Percentiles rank a stretch among this genome's conserved stretches.
phyloP scores from a whole-genome alignment of 768 basidiomycete genomes.

The Boletus rubroflammeus region DNA sequence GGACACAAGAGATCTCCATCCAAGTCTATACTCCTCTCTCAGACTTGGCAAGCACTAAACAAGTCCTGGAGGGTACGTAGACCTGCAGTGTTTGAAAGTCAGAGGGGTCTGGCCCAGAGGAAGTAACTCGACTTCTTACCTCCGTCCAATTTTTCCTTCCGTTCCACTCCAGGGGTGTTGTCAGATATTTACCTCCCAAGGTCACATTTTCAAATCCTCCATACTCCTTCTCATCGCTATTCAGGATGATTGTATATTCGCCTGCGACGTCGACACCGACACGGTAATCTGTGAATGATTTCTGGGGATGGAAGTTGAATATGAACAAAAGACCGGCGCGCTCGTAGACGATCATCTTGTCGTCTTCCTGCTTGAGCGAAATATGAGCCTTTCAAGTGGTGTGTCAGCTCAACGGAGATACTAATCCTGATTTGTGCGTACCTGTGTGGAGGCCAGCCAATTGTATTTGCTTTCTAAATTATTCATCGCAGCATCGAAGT shows the following conservation, averaged over 20 bases:
- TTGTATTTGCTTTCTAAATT: constrained; percentile 69
- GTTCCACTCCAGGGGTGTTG: constrained; percentile 89
- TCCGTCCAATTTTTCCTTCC: constrained; percentile 87
- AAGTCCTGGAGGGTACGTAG: constrained; percentile 32
- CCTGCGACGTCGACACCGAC: constrained; percentile 86
- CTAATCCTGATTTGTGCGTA: constrained; percentile 30
- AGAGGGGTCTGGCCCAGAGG: background rate
- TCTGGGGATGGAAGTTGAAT: constrained; percentile 94
- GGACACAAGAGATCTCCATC: background rate
- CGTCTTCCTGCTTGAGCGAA: constrained; percentile 88
- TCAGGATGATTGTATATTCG: constrained; percentile 77
- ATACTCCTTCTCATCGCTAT: constrained; percentile 81
- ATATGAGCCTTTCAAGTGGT: constrained; percentile 65
- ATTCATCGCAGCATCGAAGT: constrained; percentile 94
- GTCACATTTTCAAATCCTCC: constrained; percentile 87
- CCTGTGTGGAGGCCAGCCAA: constrained; percentile 83
- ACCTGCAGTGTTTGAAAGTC: constrained; percentile 17
- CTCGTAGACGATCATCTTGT: constrained; percentile 94
- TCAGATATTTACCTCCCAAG: constrained; percentile 62
- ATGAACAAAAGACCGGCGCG: constrained; percentile 91
- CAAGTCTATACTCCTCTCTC: background rate
- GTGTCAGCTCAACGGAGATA: constrained; percentile 6
- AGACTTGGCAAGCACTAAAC: constrained; percentile 26
- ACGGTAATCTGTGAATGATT: constrained; percentile 91
- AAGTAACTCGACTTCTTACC: constrained; percentile 40